Evolutionary conservation across 1,139 yeast species (phyloP).

Genomic region (Pichia sp.): DNA sequence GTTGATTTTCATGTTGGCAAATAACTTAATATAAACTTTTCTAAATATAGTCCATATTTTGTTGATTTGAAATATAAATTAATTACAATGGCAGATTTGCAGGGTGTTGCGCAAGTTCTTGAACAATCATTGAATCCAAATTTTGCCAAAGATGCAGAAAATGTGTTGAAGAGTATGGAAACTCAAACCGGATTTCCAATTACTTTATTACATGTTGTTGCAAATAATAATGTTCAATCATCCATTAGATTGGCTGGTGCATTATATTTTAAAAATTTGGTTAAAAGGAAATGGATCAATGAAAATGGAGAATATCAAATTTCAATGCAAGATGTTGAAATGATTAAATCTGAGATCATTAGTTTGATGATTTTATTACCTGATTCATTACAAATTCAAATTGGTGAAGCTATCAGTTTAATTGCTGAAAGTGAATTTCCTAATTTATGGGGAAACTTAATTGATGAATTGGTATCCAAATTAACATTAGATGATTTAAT

Average conservation of each 20-base stretch:
- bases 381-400: constrained; percentile 67
- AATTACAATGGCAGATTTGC: constrained; percentile 24
- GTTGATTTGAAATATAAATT: too few relatives aligned
- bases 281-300: constrained; percentile 82
- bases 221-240: constrained; percentile 47
- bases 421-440: constrained; percentile 98
- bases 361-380: constrained; percentile 81
- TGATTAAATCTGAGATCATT: constrained; percentile 72
- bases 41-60: too few relatives aligned
- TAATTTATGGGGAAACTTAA: constrained; percentile 72
- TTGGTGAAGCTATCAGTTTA: constrained; percentile 87
- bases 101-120: constrained; percentile 39
- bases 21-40: too few relatives aligned
- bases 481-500: constrained; percentile 60
- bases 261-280: constrained; percentile 80
- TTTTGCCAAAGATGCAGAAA: constrained; percentile 57
- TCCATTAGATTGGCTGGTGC: constrained; percentile 83
- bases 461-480: constrained; percentile 68
- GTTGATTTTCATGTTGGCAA: constrained; percentile 1
- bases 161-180: constrained; percentile 55
- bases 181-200: constrained; percentile 66
- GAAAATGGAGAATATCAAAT: constrained; percentile 78
- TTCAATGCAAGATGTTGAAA: constrained; percentile 52
- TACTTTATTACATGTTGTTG: constrained; percentile 69
- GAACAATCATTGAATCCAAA: constrained; percentile 46